Base-by-base conservation (phyloP, 176 grass and related monocot species). In the Oryza coarctata region DNA sequence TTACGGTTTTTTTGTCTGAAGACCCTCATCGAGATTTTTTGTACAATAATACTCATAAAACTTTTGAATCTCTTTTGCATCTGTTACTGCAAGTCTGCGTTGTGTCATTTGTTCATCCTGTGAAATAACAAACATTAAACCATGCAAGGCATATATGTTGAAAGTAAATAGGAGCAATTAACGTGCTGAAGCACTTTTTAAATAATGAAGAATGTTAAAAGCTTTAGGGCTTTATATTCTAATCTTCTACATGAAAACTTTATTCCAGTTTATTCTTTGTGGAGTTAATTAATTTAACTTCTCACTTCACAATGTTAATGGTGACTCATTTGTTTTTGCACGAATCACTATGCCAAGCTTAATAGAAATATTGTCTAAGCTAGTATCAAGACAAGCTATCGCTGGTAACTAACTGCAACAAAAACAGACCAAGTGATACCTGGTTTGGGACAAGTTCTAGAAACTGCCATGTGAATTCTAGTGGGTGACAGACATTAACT, bases 51-150 rank as follows among this genome's bases (percentile, higher is more conserved):
- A 4, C 67, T 87, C 62, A 71, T 95, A 95, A 76, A 90, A 98
- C 73, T 0, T 82, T 45, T 95, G 93, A 77, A 98, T 90, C 86
- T 95, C 96, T 61, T 25, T 82, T 77, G 90, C 70, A 80, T 98
- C 96, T 14, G 62, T 88, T 58, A 1, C 12, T 25, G 90, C 88
- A 63, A 90, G 87, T n/a, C 0, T 74, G 49, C 61, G 82, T 30
- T 30, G 3, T 78, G 85, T 91, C 3, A 91, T 90, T 2, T 26
- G 15, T 87, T 93, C 96, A 91, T 93, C 96, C 96, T 98, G 72
- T 40, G 49, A 78, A 65, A 83, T 65, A 38, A 41, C 43, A 78
- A 68, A 73, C 1, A 7, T 15, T 7, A 73, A 78, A 60, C 6
- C 57, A 61, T 81, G 77, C 40, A n/a, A 36, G 33, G 3, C 1